Percentiles rank a stretch among this genome's conserved stretches.
These are phyloP conservation scores for Carex kokanica DNA, from an alignment of 176 grass and related monocot species.

Conservation along the genomic window DNA sequence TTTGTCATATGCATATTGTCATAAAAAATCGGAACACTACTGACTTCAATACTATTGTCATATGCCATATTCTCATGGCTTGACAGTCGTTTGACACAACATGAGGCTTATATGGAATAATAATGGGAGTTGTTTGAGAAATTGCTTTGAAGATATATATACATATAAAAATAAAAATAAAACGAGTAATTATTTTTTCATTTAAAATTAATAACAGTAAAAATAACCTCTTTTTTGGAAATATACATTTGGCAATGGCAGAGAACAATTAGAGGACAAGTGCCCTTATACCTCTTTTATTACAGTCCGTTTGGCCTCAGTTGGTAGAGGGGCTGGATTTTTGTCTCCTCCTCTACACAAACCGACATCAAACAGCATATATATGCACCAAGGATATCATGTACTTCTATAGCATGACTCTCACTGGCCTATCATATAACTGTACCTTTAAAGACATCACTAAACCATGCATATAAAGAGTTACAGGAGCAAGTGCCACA, in stretches of 20 bases:
- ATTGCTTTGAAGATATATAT: background rate
- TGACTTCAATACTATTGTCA: no score
- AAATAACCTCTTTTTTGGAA: background rate
- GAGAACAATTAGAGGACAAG: slow-evolving; percentile 1
- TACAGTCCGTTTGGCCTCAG: slow-evolving; percentile 22
- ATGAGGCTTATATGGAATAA: background rate
- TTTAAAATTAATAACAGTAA: background rate
- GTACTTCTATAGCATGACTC: background rate
- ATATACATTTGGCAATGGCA: slow-evolving; percentile 18
- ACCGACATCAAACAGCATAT: slow-evolving; percentile 8
- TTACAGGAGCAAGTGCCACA: background rate
- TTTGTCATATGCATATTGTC: background rate
- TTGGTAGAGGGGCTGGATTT: slow-evolving; percentile 26
- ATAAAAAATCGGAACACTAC: background rate
- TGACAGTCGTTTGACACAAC: background rate
- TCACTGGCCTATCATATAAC: no score
- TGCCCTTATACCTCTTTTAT: background rate
- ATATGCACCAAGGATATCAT: background rate
- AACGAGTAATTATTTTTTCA: background rate
- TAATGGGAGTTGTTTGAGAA: background rate
- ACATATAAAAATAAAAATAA: background rate
- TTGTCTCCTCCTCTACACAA: slow-evolving; percentile 23
- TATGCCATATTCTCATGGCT: background rate
- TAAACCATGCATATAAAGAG: background rate
- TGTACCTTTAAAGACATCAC: no score